Percentiles rank a stretch among this genome's conserved stretches.
Evolutionary conservation across 768 basidiomycete genomes (phyloP).

Genomic region (Glaciozyma martinii): DNA sequence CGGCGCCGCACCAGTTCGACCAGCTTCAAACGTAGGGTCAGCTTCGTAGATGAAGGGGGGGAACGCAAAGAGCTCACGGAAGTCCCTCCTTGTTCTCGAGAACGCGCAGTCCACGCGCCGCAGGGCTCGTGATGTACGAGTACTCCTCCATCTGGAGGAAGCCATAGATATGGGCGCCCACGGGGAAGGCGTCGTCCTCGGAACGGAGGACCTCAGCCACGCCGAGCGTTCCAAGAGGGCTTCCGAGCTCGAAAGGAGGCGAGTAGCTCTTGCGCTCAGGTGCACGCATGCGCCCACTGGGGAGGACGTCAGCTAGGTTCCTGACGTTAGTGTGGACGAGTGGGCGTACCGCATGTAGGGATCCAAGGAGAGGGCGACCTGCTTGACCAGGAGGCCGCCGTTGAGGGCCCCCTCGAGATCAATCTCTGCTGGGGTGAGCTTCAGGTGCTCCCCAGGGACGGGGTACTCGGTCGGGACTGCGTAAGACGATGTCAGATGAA

Average conservation of each 20-base stretch:
- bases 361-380: constrained; percentile 31
- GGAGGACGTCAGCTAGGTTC: too few species aligned
- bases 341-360: constrained; percentile 34
- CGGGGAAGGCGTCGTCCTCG: constrained; percentile 26
- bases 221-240: constrained; percentile 25
- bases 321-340: too few species aligned
- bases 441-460: constrained; percentile 10
- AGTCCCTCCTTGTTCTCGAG: constrained; percentile 18
- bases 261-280: constrained; percentile 33
- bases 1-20: constrained; percentile 10
- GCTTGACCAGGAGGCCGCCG: background rate
- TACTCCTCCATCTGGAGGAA: constrained; percentile 11
- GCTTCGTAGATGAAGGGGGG: constrained; percentile 10
- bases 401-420: constrained; percentile 29
- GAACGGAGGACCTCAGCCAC: constrained; percentile 36
- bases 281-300: constrained; percentile 28
- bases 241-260: constrained; percentile 31
- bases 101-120: background rate
- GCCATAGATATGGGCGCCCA: constrained; percentile 32
- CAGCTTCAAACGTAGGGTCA: background rate
- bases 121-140: constrained; percentile 7
- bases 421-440: constrained; percentile 10
- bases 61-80: constrained; percentile 12
- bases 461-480: constrained; percentile 1
- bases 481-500: too few species aligned